Percentiles rank a stretch among this genome's conserved stretches.
Evolutionary conservation across 2,329 filamentous ascomycete genomes (phyloP).

Genomic region (Aureobasidium sp.): DNA sequence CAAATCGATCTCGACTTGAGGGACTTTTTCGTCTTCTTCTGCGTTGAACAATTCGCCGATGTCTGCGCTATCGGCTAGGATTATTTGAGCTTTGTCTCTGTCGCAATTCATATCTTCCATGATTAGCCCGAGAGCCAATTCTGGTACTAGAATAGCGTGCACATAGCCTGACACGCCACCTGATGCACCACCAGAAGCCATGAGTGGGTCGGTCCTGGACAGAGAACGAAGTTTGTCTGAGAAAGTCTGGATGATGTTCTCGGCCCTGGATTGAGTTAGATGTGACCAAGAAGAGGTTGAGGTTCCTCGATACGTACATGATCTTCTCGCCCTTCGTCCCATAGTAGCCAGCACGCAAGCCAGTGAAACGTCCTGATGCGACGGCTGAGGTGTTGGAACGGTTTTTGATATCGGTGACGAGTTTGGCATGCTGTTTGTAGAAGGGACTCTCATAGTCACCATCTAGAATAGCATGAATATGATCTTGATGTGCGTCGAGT

Average conservation of each 20-base stretch:
- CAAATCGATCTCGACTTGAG: background rate
- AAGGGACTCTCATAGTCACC: constrained; percentile 18
- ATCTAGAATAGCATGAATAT: constrained; percentile 20
- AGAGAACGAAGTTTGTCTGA: constrained; percentile 20
- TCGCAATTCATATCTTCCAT: constrained; percentile 25
- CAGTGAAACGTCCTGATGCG: background rate
- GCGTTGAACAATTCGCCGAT: constrained; percentile 25
- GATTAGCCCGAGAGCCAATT: constrained; percentile 26
- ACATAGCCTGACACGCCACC: constrained; percentile 29
- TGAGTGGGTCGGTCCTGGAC: constrained; percentile 22
- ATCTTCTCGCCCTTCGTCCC: constrained; percentile 26
- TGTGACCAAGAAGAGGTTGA: too few species aligned
- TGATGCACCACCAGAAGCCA: constrained; percentile 23
- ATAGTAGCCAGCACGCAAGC: constrained; percentile 24
- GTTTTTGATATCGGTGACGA: constrained; percentile 11
- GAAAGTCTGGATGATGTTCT: constrained; percentile 24
- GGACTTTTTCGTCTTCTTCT: constrained; percentile 19
- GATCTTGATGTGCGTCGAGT: constrained; percentile 19
- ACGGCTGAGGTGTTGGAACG: constrained; percentile 18
- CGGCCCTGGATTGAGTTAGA: constrained; percentile 17
- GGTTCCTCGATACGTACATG: constrained; percentile 19
- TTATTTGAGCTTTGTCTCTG: constrained; percentile 16
- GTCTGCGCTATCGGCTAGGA: constrained; percentile 24
- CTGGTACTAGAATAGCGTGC: constrained; percentile 28
- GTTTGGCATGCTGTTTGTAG: constrained; percentile 18